phyloP scores from a whole-genome alignment of 2,329 filamentous ascomycete species.

The Cytospora schulzeri region DNA sequence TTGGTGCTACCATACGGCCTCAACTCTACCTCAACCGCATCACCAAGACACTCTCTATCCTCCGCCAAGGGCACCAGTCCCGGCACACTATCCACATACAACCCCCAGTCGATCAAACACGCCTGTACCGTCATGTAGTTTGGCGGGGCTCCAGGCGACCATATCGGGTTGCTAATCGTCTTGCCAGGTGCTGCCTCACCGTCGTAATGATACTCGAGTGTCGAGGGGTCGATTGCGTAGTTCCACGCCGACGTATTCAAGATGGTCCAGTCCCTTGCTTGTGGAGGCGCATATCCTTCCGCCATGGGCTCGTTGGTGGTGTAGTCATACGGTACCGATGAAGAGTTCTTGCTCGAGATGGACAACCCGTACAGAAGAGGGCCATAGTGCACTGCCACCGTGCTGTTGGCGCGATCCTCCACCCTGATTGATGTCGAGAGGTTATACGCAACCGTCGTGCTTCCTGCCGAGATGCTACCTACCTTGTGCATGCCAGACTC shows the following conservation, averaged over 20 bases:
- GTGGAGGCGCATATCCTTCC: conserved; percentile 32
- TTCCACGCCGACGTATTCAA: conserved; percentile 36
- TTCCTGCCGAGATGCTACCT: conserved; percentile 29
- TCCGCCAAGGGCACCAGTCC: conserved; percentile 31
- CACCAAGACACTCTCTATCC: conserved; percentile 32
- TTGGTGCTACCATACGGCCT: conserved; percentile 39
- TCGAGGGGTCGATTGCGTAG: conserved; percentile 38
- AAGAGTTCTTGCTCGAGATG: conserved; percentile 33
- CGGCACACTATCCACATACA: conserved; percentile 33
- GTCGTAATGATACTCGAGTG: conserved; percentile 32
- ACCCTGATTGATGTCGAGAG: conserved; percentile 34
- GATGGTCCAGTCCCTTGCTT: conserved; percentile 36
- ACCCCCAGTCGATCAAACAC: conserved; percentile 37
- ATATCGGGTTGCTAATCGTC: conserved; percentile 34
- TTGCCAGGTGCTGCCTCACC: conserved; percentile 16
- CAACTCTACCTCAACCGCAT: conserved; percentile 32
- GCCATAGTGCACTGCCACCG: conserved; percentile 37
- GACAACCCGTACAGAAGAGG: conserved; percentile 37
- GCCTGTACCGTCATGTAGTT: conserved; percentile 38
- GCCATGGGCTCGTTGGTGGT: conserved; percentile 22
- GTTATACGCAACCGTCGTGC: conserved; percentile 31
- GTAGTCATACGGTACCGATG: conserved; percentile 30
- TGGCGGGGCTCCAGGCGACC: conserved; percentile 36
- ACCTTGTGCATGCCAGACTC: conserved; percentile 34
- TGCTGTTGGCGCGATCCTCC: conserved; percentile 36